Evolutionary conservation across 2,329 filamentous ascomycete species (phyloP).

Genomic region (Talaromyces piceae): DNA sequence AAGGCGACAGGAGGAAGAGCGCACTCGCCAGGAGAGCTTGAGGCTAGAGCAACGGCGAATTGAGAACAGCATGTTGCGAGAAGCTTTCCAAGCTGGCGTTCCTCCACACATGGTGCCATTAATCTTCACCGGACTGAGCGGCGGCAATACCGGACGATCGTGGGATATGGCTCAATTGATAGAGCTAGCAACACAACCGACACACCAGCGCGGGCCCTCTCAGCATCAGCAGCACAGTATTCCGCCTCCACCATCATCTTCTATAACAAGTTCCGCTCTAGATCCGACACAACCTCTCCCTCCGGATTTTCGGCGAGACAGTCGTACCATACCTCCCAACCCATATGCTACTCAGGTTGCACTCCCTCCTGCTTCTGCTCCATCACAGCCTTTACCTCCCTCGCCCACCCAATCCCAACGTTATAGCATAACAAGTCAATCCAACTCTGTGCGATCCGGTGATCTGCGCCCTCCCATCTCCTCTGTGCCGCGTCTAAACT

Average conservation of each 20-base stretch:
- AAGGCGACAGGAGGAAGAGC: slow-evolving; percentile 62
- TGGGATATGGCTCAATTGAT: slow-evolving; percentile 61
- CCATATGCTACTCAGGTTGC: slow-evolving; percentile 21
- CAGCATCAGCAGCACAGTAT: slow-evolving; percentile 20
- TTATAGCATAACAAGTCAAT: slow-evolving; percentile 18
- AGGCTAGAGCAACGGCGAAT: slow-evolving; percentile 65
- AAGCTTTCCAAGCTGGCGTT: slow-evolving; percentile 61
- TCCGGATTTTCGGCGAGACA: slow-evolving; percentile 22
- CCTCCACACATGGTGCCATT: slow-evolving; percentile 67
- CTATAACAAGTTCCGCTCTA: slow-evolving; percentile 14
- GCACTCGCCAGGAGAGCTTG: slow-evolving; percentile 53
- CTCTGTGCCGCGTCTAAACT: slow-evolving; percentile 34
- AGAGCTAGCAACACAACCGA: slow-evolving; percentile 38
- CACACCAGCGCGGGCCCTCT: slow-evolving; percentile 17
- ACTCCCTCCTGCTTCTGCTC: slow-evolving; percentile 13
- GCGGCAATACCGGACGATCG: slow-evolving; percentile 52
- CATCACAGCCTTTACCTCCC: slow-evolving; percentile 17
- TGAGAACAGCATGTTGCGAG: slow-evolving; percentile 64
- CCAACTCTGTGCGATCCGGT: slow-evolving; percentile 14
- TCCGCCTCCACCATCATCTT: slow-evolving; percentile 16
- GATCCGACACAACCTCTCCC: slow-evolving; percentile 12
- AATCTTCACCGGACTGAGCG: slow-evolving; percentile 66
- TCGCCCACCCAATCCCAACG: slow-evolving; percentile 18
- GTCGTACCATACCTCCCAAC: slow-evolving; percentile 28
- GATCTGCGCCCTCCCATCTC: slow-evolving; percentile 15